Base-by-base conservation (phyloP, 805 yeast genomes). In the Ogataea zsoltii region DNA sequence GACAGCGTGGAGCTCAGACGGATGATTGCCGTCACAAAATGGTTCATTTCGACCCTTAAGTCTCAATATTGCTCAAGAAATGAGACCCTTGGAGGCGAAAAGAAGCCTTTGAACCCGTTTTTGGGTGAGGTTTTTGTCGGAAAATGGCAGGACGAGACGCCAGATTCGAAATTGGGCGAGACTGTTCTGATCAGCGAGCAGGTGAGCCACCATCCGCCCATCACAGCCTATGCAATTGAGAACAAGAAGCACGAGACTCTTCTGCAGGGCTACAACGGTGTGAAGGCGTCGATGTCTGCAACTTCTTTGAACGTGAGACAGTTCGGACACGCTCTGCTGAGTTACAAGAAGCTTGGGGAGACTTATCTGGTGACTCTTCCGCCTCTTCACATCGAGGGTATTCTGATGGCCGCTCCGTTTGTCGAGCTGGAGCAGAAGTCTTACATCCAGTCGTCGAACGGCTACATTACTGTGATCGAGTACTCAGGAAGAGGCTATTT, bases 201-300 rank as follows among this genome's bases (percentile, higher is more conserved):
- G 69, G 97, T 94, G 12, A 83, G 91, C 50, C 99, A 94, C 69
- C 99, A 94, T 66, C 99, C 99, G 14, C 98, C 99, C 19, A 84
- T 87, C 29, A 91, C 98, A n/a, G 97, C 94, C 6, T 94, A 90
- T 63, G 79, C 90, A 34, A 78, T 94, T 45, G 70, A 79, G 60
- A 90, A 90, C 63, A 86, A 82, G 51, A 79, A 80, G 58, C 76
- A 84, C 64, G 76, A 83, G 28, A 83, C 85, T 19, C 68, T 72
- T 33, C 72, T 90, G 51, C 87, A 91, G 66, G 99, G 99, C 43
- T 92, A 88, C 70, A 91, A 88, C 61, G 92, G 92, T 32, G 80
- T 92, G 60, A 86, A 80, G 66, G 91, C 97, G 19, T 80, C 88
- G 17, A 84, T 94, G 69, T 75, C 90, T 34, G 75, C 90, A 11